Conservation (phyloP, 1,139 yeast species). For the Yamadazyma oceani region DNA sequence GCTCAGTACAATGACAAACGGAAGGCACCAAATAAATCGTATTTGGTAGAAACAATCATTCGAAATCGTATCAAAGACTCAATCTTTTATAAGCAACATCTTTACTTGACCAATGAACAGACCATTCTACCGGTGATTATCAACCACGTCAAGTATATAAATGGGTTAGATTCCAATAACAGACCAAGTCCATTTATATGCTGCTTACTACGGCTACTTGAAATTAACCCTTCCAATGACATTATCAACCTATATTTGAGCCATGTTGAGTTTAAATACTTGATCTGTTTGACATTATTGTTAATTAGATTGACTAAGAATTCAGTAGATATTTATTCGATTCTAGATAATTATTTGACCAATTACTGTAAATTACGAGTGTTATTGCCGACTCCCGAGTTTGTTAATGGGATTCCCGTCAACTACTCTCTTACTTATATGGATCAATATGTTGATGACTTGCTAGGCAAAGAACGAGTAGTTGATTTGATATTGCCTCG, state of each 20-base stretch:
- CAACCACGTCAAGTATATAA: constrained; percentile 46
- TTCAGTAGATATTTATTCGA: constrained; percentile 44
- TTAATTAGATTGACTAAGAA: constrained; percentile 54
- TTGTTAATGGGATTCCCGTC: constrained; percentile 26
- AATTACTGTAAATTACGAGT: constrained; percentile 55
- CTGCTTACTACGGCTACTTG: constrained; percentile 59
- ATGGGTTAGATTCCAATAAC: constrained; percentile 48
- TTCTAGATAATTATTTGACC: constrained; percentile 51
- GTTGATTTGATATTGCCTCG: constrained; percentile 64
- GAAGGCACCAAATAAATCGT: constrained; percentile 45
- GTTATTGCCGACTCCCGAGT: constrained; percentile 26
- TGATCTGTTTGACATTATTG: constrained; percentile 59
- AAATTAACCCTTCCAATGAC: constrained; percentile 57
- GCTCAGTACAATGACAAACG: constrained; percentile 24
- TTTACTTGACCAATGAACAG: constrained; percentile 57
- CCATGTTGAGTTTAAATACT: constrained; percentile 61
- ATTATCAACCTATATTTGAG: constrained; percentile 51
- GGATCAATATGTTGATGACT: constrained; percentile 61
- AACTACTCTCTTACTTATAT: constrained; percentile 41
- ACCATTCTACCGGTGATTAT: constrained; percentile 39
- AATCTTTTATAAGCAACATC: constrained; percentile 64
- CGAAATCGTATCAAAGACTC: constrained; percentile 70
- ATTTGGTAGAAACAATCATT: constrained; percentile 63
- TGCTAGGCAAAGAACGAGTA: constrained; percentile 50
- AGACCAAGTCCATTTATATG: constrained; percentile 67